Evolutionary conservation across 179 eudicot species (phyloP).

Genomic region (Beta lomatogona): DNA sequence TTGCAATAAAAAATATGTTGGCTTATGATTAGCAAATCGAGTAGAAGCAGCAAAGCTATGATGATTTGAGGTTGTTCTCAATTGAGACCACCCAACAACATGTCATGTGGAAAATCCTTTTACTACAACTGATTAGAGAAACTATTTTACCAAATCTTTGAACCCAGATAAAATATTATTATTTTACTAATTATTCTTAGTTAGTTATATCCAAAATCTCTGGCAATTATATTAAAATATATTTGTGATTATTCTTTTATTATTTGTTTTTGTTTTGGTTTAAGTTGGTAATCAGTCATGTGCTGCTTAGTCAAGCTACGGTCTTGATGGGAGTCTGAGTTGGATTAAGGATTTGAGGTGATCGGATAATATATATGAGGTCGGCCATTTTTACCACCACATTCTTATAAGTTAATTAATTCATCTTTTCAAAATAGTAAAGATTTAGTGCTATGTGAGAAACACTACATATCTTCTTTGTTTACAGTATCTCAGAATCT

Average conservation of each 20-base stretch:
- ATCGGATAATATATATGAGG: background rate
- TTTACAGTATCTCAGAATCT: background rate
- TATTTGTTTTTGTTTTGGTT: background rate
- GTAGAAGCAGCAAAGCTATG: slow-evolving; percentile 31
- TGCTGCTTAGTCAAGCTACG: slow-evolving; percentile 13
- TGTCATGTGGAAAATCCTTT: slow-evolving; percentile 30
- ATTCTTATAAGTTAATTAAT: background rate
- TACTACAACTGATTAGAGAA: background rate
- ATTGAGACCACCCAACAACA: slow-evolving; percentile 28
- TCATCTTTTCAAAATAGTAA: background rate
- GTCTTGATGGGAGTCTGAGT: background rate
- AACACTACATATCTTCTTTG: background rate
- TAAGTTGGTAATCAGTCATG: background rate
- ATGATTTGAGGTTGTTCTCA: slow-evolving; percentile 37
- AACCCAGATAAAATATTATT: background rate
- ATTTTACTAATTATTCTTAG: background rate
- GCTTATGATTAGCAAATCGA: slow-evolving; percentile 27
- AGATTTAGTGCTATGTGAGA: background rate
- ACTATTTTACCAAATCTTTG: background rate
- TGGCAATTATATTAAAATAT: background rate
- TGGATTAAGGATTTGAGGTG: background rate
- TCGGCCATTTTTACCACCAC: background rate
- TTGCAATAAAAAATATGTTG: background rate
- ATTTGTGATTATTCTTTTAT: background rate
- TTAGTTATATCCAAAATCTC: slow-evolving; percentile 10